Conservation (phyloP, 257 asterid species). For the Jacaranda mimosifolia region DNA sequence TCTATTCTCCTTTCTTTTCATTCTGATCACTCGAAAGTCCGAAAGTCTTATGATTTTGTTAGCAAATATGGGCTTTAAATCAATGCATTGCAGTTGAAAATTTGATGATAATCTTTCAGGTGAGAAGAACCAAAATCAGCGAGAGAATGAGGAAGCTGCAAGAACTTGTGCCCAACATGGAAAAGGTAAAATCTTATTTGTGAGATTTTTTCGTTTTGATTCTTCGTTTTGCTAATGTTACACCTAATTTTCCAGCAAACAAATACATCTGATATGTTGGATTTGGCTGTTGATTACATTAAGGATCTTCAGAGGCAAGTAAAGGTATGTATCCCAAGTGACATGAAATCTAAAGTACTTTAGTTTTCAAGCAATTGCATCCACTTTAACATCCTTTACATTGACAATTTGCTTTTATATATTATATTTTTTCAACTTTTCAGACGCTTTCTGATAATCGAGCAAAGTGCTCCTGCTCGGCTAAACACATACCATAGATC, state of each 20-base stretch:
- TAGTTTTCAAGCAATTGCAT: neutral
- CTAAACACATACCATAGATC: conserved; percentile 40
- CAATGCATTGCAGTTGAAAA: neutral
- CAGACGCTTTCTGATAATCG: conserved; percentile 67
- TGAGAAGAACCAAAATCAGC: conserved; percentile 80
- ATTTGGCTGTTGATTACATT: conserved; percentile 90
- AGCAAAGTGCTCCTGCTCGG: conserved; percentile 68
- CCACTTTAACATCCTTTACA: neutral
- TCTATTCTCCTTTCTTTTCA: neutral
- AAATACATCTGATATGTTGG: conserved; percentile 90
- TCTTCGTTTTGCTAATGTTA: neutral
- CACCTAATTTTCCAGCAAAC: conserved; percentile 68
- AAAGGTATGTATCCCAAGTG: conserved; percentile 50
- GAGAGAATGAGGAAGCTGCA: conserved; percentile 86
- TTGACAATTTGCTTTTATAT: neutral
- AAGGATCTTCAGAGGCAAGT: conserved; percentile 81
- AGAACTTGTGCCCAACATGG: conserved; percentile 93
- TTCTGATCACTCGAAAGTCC: too few species aligned
- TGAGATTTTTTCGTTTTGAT: neutral
- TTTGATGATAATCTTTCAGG: conserved; percentile 49
- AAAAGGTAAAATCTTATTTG: conserved; percentile 54
- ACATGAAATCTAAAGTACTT: neutral
- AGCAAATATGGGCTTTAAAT: neutral
- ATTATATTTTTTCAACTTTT: neutral
- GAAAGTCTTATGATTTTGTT: neutral